Evolutionary conservation across 2,329 filamentous ascomycete genomes (phyloP).

Genomic region (Dothiorella sarmentorum): DNA sequence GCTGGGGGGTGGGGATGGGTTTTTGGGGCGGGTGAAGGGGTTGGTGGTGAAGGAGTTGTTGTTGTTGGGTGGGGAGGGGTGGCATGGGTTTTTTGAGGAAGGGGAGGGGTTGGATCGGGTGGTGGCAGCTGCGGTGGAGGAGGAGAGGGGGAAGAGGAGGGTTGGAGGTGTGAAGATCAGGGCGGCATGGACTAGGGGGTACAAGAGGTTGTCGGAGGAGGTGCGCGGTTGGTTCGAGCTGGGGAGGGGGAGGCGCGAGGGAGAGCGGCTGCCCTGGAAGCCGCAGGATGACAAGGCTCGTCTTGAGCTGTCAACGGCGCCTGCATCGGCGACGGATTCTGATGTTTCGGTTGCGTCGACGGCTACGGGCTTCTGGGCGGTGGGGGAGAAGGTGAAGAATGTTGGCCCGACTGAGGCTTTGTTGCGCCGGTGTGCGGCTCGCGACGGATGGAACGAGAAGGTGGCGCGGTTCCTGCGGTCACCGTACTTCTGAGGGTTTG

Average conservation of each 20-base stretch:
- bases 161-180: too few relatives aligned
- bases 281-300: background rate
- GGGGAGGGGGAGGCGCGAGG: background rate
- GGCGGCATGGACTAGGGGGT: background rate
- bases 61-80: background rate
- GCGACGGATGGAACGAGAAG: background rate
- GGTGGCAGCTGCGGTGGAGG: background rate
- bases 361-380: background rate
- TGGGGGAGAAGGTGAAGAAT: background rate
- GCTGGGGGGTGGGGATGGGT: background rate
- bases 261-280: background rate
- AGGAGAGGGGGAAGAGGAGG: background rate
- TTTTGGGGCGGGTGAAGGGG: background rate
- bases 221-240: background rate
- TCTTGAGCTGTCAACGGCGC: background rate
- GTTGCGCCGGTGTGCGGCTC: background rate
- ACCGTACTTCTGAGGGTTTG: too few relatives aligned
- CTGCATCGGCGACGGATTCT: background rate
- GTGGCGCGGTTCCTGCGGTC: background rate
- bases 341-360: background rate
- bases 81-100: background rate
- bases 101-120: background rate
- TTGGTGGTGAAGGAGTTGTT: background rate
- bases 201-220: background rate
- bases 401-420: background rate